These are phyloP conservation scores for Tillandsia fasciculata DNA, from an alignment of 176 grass and related monocot genomes.

Conservation along the genomic window DNA sequence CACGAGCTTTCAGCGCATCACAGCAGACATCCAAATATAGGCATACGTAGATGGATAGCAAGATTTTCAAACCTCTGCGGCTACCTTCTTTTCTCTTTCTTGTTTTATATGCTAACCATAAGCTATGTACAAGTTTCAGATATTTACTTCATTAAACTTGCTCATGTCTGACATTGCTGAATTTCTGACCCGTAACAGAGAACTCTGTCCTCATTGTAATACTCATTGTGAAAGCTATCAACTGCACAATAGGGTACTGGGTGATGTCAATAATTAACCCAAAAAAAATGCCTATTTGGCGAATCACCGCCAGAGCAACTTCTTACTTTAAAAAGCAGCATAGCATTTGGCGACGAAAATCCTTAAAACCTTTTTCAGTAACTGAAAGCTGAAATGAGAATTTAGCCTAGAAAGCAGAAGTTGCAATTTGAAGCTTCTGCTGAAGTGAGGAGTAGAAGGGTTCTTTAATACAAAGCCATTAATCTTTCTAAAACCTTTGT, in stretches of 20 bases:
- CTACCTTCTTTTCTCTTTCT: neutral
- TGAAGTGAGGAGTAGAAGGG: neutral
- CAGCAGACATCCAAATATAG: no score
- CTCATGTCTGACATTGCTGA: conserved; percentile 12
- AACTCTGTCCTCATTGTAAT: conserved; percentile 31
- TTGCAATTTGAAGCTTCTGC: neutral
- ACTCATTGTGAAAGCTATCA: conserved; percentile 44
- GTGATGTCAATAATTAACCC: neutral
- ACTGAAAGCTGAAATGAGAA: no score
- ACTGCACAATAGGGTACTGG: conserved; percentile 22
- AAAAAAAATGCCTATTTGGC: neutral
- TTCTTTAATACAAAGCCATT: no score
- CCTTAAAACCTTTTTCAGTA: no score
- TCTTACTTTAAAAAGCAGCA: neutral
- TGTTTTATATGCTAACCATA: neutral
- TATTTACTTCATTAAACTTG: conserved; percentile 18
- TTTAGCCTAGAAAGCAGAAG: no score
- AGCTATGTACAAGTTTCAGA: neutral
- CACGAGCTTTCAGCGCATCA: no score
- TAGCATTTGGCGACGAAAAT: no score
- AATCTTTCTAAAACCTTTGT: no score
- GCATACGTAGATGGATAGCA: neutral
- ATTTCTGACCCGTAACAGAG: conserved; percentile 8
- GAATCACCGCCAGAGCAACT: no score
- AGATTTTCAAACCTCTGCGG: neutral